phyloP scores from a whole-genome alignment of 2,329 filamentous ascomycete genomes.

The Pseudogymnoascus sp. region DNA sequence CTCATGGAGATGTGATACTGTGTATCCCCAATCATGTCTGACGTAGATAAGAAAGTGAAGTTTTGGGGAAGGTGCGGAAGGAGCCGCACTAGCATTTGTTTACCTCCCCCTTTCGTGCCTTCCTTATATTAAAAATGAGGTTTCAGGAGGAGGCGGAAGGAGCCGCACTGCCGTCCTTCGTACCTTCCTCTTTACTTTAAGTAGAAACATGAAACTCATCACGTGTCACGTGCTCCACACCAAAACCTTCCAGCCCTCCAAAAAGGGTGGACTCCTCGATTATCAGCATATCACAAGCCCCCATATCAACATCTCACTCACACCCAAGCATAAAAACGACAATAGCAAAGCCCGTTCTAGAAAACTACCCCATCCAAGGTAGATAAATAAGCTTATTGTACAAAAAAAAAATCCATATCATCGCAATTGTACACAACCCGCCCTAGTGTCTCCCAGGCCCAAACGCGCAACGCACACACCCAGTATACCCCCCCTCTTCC shows the following conservation, averaged over 20 bases:
- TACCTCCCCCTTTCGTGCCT: neutral
- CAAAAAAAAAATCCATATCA: neutral
- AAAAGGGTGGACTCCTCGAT: neutral
- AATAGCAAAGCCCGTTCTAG: neutral
- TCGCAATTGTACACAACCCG: neutral
- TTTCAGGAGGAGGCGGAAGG: neutral
- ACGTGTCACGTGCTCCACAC: neutral
- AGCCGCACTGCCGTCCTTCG: neutral
- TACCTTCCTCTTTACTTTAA: neutral
- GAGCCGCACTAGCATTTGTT: neutral
- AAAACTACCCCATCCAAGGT: neutral
- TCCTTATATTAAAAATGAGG: neutral
- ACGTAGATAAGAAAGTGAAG: neutral
- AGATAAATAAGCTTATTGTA: neutral
- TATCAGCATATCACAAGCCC: no score
- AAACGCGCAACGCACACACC: neutral
- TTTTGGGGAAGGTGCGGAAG: neutral
- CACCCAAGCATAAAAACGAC: neutral
- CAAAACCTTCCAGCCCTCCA: neutral
- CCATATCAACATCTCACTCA: neutral
- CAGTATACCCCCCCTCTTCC: neutral
- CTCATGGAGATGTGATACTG: neutral
- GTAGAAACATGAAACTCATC: neutral
- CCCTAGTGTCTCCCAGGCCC: neutral
- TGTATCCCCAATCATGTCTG: neutral